Evolutionary conservation across 2,329 filamentous ascomycete species (phyloP), one percentile per base, ranked within the genome.

Genomic region (Ophiosphaerella herpotricha): DNA sequence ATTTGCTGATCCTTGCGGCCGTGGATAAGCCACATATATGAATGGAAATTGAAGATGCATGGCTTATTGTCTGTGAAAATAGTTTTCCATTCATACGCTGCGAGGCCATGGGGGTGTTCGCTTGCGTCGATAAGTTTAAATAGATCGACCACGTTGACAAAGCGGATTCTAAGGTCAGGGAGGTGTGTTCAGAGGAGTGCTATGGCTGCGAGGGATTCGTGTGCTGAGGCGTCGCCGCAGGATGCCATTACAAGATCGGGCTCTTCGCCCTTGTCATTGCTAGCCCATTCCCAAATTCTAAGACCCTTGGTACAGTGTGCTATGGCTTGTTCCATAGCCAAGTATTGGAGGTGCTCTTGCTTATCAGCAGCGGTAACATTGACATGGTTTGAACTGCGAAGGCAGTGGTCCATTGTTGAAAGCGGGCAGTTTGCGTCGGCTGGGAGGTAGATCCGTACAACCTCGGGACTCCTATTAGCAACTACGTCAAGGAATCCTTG

Each of bases 21-120:
- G 76, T 91, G 88, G 43, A 92, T 83, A 63, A 92, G 79, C 87
- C 86, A 91, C 7, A 89, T 88, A 75, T 92, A 91, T 29, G 84
- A 87, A 77, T 92, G 89, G 82, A 91, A 92, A 77, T 91, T 91
- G 79, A 92, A 91, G 67, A 91, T 85, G 67, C 90, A 78, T 18
- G 88, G 89, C 58, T 80, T 85, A 76, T 90, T 78, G 13, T 80
- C 78, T 1, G 88, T 91, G 78, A 92, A 92, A 57, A 91, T 75
- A 34, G 86, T 78, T 12, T 73, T 74, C 83, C 86, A 92, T 67
- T 90, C 85, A 14, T 64, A 59, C 0, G 61, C 59, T 14, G 48
- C 43, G 49, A 91, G 78, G 35, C 88, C 89, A 73, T 92, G 89
- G 0, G 88, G 85, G 68, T 92, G 89, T 62, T 90, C 84, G 16